Evolutionary conservation across 202 grass and related monocot genomes (phyloP).

Genomic region (Schoenoplectus triqueter): DNA sequence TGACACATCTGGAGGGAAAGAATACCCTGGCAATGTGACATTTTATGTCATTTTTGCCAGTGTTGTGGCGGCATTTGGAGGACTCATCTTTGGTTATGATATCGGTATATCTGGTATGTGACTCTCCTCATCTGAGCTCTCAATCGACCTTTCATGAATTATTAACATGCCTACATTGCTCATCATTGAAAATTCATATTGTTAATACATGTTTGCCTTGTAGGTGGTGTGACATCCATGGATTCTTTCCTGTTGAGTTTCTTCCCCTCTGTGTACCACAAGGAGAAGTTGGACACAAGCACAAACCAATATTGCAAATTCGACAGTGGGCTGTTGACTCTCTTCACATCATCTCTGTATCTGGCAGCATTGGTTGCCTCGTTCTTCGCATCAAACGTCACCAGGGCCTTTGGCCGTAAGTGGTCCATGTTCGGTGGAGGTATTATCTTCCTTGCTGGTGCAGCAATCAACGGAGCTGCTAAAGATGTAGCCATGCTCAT

Average conservation of each 20-base stretch:
- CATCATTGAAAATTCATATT: neutral
- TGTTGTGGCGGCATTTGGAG: constrained; percentile 57
- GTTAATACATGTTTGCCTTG: neutral
- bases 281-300: constrained; percentile 48
- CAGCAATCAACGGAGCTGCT: constrained; percentile 55
- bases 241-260: constrained; percentile 68
- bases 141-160: neutral
- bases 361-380: constrained; percentile 62
- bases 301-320: constrained; percentile 85
- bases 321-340: constrained; percentile 62
- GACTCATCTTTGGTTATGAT: constrained; percentile 73
- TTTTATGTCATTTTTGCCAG: constrained; percentile 61
- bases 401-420: constrained; percentile 61
- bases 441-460: constrained; percentile 55
- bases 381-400: constrained; percentile 58
- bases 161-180: neutral
- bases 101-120: constrained; percentile 60
- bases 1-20: constrained; percentile 49
- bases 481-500: constrained; percentile 59
- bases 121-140: neutral
- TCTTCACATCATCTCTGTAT: constrained; percentile 76
- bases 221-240: constrained; percentile 82
- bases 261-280: constrained; percentile 66
- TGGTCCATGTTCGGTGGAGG: constrained; percentile 91
- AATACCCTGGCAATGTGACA: constrained; percentile 61